Evolutionary conservation across 805 yeast genomes (phyloP), one percentile per base, ranked within the genome.

Genomic region (Yarrowia yakushimensis): DNA sequence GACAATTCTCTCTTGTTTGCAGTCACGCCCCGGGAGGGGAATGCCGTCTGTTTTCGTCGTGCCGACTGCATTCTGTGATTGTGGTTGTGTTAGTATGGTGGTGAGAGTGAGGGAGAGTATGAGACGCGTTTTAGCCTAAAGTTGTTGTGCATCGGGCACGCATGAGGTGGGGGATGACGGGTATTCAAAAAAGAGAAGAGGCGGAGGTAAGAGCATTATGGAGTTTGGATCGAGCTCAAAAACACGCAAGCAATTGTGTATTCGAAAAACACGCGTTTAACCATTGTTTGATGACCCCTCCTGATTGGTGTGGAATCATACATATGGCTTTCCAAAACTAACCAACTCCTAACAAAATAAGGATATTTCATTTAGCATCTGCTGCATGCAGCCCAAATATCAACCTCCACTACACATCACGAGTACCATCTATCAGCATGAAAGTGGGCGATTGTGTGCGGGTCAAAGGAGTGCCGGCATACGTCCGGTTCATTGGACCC

Each of bases 401-500:
- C 42, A 18, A 37, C 30, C 30, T 13, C 46, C 28, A 41, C 52
- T 13, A 11, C 34, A 43, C 50, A 31, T 12, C 39, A 31, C 55
- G 11, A 48, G 39, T 12, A 30, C 10, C 43, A 13, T n/a, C 17
- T 12, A 3, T 15, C 7, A 20, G 11, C 59, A 52, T 65, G 52
- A 48, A 28, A 28, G 45, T 67, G 0, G 69, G 70, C 13, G 60
- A 52, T n/a, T 50, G 63, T 7, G 69, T 67, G 30, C 18, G 66
- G 63, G 68, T 70, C 70, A 67, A 63, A 60, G 76, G 83, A 43
- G 65, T 48, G 8, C 43, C 39, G 12, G 72, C 70, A 1, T 74
- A 77, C 15, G 79, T 93, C 30, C 76, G 80, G 62, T 93, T 75
- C 69, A 73, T 90, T 13, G 98, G 97, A 2, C 73, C 74, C 37